A percentile compares a stretch with the other conserved stretches of the same genome.
Conservation (phyloP, 1,139 yeast species). For the Pichia sp. region DNA sequence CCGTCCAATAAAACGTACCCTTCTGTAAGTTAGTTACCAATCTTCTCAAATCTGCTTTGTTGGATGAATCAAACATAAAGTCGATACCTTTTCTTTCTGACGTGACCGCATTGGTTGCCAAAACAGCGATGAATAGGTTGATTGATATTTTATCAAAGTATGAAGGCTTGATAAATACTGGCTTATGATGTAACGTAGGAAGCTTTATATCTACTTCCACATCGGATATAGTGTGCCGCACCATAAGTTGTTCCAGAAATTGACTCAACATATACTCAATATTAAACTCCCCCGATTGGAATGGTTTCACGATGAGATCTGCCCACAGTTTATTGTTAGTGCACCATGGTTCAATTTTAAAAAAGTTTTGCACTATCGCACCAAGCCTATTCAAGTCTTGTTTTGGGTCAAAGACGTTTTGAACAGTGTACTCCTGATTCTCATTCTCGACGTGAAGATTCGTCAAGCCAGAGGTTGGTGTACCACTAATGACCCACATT, state of each 20-base stretch:
- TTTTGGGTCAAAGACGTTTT: conserved; percentile 34
- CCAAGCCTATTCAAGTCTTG: conserved; percentile 53
- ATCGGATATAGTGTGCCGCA: conserved; percentile 48
- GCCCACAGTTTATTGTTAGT: conserved; percentile 43
- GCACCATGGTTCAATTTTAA: conserved; percentile 54
- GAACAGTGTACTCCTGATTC: conserved; percentile 29
- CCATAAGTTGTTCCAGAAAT: conserved; percentile 40
- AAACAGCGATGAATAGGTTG: conserved; percentile 56
- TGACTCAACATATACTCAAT: conserved; percentile 35
- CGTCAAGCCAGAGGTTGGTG: conserved; percentile 67
- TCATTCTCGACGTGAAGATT: conserved; percentile 45
- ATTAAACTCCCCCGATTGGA: conserved; percentile 33
- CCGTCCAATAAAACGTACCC: conserved; percentile 71
- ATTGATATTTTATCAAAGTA: conserved; percentile 53
- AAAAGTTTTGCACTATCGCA: conserved; percentile 42
- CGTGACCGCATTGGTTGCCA: conserved; percentile 68
- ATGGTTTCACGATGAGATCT: conserved; percentile 40
- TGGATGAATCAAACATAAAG: conserved; percentile 61
- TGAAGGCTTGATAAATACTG: conserved; percentile 53
- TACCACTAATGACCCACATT: conserved; percentile 70
- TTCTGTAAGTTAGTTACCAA: conserved; percentile 55
- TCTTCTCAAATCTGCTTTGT: conserved; percentile 46
- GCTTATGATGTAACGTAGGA: conserved; percentile 54
- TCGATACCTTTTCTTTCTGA: conserved; percentile 62
- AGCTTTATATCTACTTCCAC: conserved; percentile 47